Base-by-base conservation (phyloP, 164 flowering plant species). In the Magnolia officinalis region DNA sequence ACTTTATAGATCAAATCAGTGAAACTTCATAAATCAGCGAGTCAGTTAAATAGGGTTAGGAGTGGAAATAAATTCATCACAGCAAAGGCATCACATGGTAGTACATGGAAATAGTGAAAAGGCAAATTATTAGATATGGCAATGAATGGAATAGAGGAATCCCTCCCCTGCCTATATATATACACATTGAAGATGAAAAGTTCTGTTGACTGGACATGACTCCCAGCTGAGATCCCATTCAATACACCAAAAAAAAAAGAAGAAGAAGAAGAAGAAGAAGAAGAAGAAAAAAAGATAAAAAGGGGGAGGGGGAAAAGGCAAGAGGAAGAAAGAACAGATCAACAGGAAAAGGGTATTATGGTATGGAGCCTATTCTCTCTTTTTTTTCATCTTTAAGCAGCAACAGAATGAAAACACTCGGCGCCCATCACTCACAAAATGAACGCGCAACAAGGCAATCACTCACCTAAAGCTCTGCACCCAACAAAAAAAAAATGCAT, bases 391-490 rank as follows among this genome's bases (percentile, higher is more conserved):
- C 18, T 37, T 37, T 37, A 37, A 37, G 61, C 18, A 55, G 61
- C 18, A 55, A 55, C 18, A 55, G 13, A 55, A 55, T 16, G 16
- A 55, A 55, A 70, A 70, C 14, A 13, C 55, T 50, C 29, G 29
- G 23, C 55, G 58, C 72, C 72, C 58, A 70, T 50, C 29, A 70
- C 72, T 70, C 72, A n/a, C 55, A 70, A 50, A 70, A 70, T 9
- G 31, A 70, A 50, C 55, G 24, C 58, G 55, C 13, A n/a, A n/a
- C 20, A 45, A 50, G 51, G 49, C 20, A 70, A n/a, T 50, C 21
- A 49, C 49, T 20, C 19, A 49, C 31, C 49, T 20, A 70, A 37
- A 19, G 31, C 52, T 63, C 31, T 18, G 52, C 21, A 19, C 6
- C 63, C 24, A 64, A 64, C 16, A 21, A 58, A 24, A 26, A 26